Evolutionary conservation across 495 filamentous ascomycete genomes (phyloP), one percentile per base, ranked within the genome.

Genomic region (Hypomontagnella submonticulosa): DNA sequence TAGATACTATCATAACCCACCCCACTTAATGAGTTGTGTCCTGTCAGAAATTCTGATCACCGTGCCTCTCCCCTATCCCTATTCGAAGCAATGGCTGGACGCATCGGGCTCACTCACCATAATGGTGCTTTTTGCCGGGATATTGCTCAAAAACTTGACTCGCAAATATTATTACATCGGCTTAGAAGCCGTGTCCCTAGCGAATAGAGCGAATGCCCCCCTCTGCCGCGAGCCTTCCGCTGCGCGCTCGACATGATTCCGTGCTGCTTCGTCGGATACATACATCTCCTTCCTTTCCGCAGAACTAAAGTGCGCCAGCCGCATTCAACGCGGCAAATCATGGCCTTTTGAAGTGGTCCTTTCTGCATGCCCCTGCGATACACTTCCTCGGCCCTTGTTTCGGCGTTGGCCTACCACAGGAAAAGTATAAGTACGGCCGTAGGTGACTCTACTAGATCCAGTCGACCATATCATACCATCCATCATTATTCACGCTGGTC

Each of bases 371-470:
- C 66, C 66, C 55, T 61, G 46, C 60, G 56, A 57, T 63, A 52
- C 56, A 60, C 38, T 30, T 8, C 47, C 48, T 59, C 60, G 60
- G 60, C 38, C 60, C 55, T 60, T 69, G 66, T 69, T 64, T 61
- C 60, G 60, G 66, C 38, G 55, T 60, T 49, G 65, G 53, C 59
- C 13, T 15, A 46, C n/a, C n/a, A n/a, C n/a, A n/a, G n/a, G 43
- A 68, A 63, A 63, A 63, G 51, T 64, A 64, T 69, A 67, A 69
- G 66, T 69, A 69, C 66, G 55, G 66, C 66, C 66, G 66, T 69
- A 69, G 54, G 54, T 2, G 11, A 48, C 54, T 59, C 49, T 51
- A 60, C 49, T 51, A 60, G 42, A 16, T 49, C 13, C 40, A 6
- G 36, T 52, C 33, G 50, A 44, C 19, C 55, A 63, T 57, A 68